A percentile compares a stretch with the other conserved stretches of the same genome.
Evolutionary conservation across 2,329 filamentous ascomycete genomes (phyloP).

Genomic region (Elsinoe batatas): DNA sequence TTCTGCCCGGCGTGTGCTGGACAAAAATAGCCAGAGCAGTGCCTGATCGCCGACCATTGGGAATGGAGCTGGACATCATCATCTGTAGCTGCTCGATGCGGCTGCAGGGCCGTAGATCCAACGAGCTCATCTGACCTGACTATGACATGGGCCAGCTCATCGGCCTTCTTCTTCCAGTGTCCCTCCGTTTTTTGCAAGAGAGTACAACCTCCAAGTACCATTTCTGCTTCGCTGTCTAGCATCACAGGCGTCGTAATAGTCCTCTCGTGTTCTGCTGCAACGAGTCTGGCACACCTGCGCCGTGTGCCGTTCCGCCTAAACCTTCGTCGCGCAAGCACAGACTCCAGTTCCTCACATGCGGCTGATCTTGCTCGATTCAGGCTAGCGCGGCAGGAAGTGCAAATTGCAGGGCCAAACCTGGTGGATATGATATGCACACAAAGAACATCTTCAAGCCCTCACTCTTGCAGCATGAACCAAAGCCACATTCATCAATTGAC

Average conservation of each 20-base stretch:
- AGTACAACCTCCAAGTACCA: not conserved
- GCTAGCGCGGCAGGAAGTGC: not conserved
- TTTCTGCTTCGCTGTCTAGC: too few species aligned
- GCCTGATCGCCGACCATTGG: slow-evolving; percentile 10
- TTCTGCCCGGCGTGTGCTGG: not conserved
- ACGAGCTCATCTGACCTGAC: not conserved
- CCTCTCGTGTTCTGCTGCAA: not conserved
- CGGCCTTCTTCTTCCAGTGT: slow-evolving; percentile 6
- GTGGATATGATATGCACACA: slow-evolving; percentile 2
- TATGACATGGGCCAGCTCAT: not conserved
- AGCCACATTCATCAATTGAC: not conserved
- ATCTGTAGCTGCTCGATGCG: not conserved
- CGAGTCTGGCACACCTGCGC: not conserved
- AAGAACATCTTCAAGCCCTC: not conserved
- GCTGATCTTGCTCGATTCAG: not conserved
- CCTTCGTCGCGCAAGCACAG: slow-evolving; percentile 1
- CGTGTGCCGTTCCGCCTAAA: not conserved
- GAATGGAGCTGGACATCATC: too few species aligned
- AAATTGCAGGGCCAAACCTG: slow-evolving; percentile 10
- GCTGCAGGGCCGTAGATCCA: not conserved
- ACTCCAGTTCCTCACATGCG: not conserved
- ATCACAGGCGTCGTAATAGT: not conserved
- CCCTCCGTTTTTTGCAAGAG: not conserved
- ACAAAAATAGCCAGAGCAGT: slow-evolving; percentile 9
- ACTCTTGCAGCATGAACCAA: not conserved